Conservation (phyloP, 495 filamentous ascomycete genomes). For the Penicillium macrosclerotiorum region DNA sequence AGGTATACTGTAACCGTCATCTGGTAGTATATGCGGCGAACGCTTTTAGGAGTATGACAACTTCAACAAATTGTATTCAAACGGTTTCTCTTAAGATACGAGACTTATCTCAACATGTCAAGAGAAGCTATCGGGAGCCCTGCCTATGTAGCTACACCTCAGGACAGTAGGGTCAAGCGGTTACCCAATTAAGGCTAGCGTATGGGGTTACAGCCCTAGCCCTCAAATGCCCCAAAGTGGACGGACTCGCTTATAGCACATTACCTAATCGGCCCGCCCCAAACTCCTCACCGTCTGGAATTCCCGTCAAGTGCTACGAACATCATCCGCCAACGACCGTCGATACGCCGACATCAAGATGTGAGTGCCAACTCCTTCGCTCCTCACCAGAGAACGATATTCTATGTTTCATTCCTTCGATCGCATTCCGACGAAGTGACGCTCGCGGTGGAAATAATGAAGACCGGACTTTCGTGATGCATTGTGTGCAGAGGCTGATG, state of each 20-base stretch:
- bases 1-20: too few relatives aligned
- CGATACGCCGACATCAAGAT: slow-evolving; percentile 56
- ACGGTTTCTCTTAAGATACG: too few relatives aligned
- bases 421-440: neutral
- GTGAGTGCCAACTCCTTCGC: slow-evolving; percentile 43
- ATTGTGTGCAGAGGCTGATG: slow-evolving; percentile 36
- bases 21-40: too few relatives aligned
- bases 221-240: slow-evolving; percentile 10
- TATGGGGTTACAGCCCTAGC: slow-evolving; percentile 26
- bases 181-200: slow-evolving; percentile 8
- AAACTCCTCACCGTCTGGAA: slow-evolving; percentile 46
- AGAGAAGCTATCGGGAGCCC: too few relatives aligned
- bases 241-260: slow-evolving; percentile 46
- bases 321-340: slow-evolving; percentile 54
- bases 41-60: too few relatives aligned
- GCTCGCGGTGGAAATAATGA: slow-evolving; percentile 5
- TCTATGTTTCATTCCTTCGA: neutral
- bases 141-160: too few relatives aligned
- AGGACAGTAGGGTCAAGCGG: neutral
- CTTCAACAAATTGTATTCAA: too few relatives aligned
- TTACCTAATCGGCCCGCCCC: slow-evolving; percentile 50
- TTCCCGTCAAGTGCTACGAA: slow-evolving; percentile 51
- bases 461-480: slow-evolving; percentile 11
- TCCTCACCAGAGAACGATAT: slow-evolving; percentile 12
- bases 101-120: too few relatives aligned